Evolutionary conservation across 2,329 filamentous ascomycete genomes (phyloP).

Genomic region (Macroventuria anomochaeta): DNA sequence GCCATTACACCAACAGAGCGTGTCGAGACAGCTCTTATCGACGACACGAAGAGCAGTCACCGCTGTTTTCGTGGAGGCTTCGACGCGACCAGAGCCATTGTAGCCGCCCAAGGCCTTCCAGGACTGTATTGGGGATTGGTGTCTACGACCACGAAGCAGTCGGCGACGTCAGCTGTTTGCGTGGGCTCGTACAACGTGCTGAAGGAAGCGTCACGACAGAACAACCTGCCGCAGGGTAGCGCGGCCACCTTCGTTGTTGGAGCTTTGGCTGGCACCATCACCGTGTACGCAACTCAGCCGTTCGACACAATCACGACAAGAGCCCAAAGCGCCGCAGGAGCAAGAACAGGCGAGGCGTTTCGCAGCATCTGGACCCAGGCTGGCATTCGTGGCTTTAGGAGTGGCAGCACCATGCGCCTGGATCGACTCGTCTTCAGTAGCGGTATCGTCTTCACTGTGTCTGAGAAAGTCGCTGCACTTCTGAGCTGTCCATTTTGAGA

Average conservation of each 20-base stretch:
- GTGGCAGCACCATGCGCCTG: constrained; percentile 40
- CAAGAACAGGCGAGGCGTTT: constrained; percentile 34
- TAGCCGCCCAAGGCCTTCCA: constrained; percentile 51
- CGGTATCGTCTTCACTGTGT: constrained; percentile 43
- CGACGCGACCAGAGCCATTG: constrained; percentile 38
- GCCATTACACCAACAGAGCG: constrained; percentile 45
- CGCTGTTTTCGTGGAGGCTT: constrained; percentile 30
- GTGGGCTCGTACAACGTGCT: constrained; percentile 60
- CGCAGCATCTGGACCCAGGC: constrained; percentile 31
- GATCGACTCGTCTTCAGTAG: constrained; percentile 41
- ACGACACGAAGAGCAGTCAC: constrained; percentile 34
- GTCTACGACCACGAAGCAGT: constrained; percentile 58
- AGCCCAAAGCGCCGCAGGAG: constrained; percentile 43
- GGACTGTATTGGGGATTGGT: constrained; percentile 56
- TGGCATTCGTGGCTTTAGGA: constrained; percentile 41
- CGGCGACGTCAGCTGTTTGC: constrained; percentile 55
- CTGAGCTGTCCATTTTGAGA: constrained; percentile 13
- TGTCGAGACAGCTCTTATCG: constrained; percentile 45
- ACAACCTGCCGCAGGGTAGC: constrained; percentile 32
- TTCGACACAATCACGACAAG: constrained; percentile 54
- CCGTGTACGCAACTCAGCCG: constrained; percentile 53
- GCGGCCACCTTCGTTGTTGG: constrained; percentile 39
- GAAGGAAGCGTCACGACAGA: constrained; percentile 43
- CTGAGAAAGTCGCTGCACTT: constrained; percentile 36
- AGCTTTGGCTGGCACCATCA: constrained; percentile 41